Evolutionary conservation across 129 eudicot species (phyloP), one percentile per base, ranked within the genome.

Genomic region (Pittosporum tobira): DNA sequence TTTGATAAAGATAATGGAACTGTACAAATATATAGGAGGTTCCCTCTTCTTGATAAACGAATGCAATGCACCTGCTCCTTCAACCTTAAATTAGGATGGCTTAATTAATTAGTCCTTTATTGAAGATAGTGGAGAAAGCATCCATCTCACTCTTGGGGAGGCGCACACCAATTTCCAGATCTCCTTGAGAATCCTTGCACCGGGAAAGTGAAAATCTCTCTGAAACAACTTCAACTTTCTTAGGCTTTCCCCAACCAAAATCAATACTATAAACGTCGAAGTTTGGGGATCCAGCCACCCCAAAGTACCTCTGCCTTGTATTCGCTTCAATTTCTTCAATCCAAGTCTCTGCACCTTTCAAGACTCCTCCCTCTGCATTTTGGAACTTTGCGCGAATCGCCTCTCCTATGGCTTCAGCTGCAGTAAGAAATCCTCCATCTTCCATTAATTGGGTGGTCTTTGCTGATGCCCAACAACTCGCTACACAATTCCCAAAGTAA

Each of bases 221-320:
- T 5, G 73, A 70, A 22, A 76, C 71, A 20, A 60, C 26, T 46
- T 81, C 84, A 13, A 30, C 49, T 56, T 73, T 84, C 65, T 29
- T 58, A 38, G 81, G 79, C 59, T 76, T 70, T 29, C 93, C 93
- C 79, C 81, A 84, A 23, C 93, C 93, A 21, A 70, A 83, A 56
- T 83, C 81, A 4, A 65, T 64, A 42, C 51, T 74, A 20, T 83
- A 73, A 6, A 76, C 63, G 16, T 75, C 31, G 34, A 83, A 71
- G 36, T 76, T 66, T 0, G 84, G 84, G 7, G 93, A 76, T 6
- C 93, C 87, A 0, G 85, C 72, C 15, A 84, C 63, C 13, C 93
- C 87, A 22, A 67, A 51, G 4, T 47, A 29, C 22, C 61, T 42
- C 27, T 54, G 34, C 16, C 67, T 46, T 5, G 2, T 73, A 63